These are phyloP conservation scores for Penicillium coffeae DNA, from an alignment of 495 filamentous ascomycete genomes.

Conservation along the genomic window DNA sequence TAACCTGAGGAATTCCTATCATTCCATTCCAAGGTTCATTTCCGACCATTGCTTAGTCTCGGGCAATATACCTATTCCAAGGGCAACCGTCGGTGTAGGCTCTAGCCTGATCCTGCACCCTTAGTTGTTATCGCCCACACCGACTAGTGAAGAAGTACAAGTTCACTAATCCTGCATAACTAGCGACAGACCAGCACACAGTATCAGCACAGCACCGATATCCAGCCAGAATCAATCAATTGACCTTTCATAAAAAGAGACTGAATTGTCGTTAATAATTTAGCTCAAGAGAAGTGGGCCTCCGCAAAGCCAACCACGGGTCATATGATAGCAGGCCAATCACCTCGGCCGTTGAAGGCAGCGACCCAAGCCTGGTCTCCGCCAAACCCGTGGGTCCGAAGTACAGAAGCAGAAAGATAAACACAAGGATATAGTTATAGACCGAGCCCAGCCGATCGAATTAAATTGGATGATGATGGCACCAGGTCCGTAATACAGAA, in stretches of 20 bases:
- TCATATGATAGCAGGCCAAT: background rate
- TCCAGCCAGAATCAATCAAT: background rate
- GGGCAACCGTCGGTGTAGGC: too few relatives aligned
- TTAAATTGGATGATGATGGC: background rate
- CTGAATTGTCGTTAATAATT: background rate
- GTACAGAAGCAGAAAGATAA: background rate
- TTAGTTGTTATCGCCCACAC: too few relatives aligned
- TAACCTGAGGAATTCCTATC: too few relatives aligned
- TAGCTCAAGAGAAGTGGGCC: background rate
- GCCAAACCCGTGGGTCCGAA: background rate
- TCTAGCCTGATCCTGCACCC: too few relatives aligned
- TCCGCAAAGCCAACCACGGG: background rate
- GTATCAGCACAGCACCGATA: too few relatives aligned
- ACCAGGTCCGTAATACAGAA: slow-evolving; percentile 4
- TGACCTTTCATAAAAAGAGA: background rate
- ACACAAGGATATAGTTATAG: background rate
- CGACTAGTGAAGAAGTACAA: too few relatives aligned
- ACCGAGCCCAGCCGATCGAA: background rate
- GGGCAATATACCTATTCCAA: too few relatives aligned
- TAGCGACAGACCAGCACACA: too few relatives aligned
- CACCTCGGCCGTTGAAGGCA: too few relatives aligned
- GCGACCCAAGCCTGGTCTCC: background rate
- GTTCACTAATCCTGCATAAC: too few relatives aligned
- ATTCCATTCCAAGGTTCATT: too few relatives aligned
- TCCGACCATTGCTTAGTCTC: too few relatives aligned